Evolutionary conservation across 495 filamentous ascomycete genomes (phyloP), one percentile per base, ranked within the genome.

Genomic region (Oidiodendron maius): DNA sequence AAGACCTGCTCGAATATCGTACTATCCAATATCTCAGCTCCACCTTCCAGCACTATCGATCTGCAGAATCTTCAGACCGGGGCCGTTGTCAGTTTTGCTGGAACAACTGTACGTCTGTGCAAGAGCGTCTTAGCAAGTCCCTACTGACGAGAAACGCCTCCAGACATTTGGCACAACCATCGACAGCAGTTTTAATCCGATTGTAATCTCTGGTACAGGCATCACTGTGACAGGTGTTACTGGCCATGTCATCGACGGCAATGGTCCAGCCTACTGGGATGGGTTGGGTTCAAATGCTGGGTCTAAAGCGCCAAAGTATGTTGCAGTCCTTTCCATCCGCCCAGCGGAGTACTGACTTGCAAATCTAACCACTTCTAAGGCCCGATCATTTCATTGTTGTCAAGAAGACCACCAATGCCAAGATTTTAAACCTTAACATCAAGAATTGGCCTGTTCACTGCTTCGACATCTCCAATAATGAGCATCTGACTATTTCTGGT

Each of bases 351-450:
- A 37, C 4, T 37, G 35, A 4, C 5, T 37, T 35, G 21, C 16
- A 15, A 18, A 46, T n/a, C 37, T 53, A 47, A 49, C 23, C 53
- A 15, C 36, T 13, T 8, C 17, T n/a, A n/a, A 59, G 56, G 25
- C 72, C 72, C 2, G 60, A 76, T 49, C 67, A 71, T 58, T 74
- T 76, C 59, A 66, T 73, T 52, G 64, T 65, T 15, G 51, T 72
- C 26, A 61, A 72, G 41, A 46, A 65, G 45, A 66, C 64, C 40
- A 18, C 23, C 4, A 64, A 62, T 50, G 66, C 63, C 23, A 40
- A 52, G 13, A 55, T 72, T 44, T 28, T 56, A 26, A 63, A 68
- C 48, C 57, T 73, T 6, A 52, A 69, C 50, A 67, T 73, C 58
- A 52, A 62, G 44, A 73, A 71, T 48, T 71, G 60, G 60, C 70